These are phyloP conservation scores for Paecilomyces sp. DNA, from an alignment of 2,329 filamentous ascomycete genomes.

Conservation along the genomic window DNA sequence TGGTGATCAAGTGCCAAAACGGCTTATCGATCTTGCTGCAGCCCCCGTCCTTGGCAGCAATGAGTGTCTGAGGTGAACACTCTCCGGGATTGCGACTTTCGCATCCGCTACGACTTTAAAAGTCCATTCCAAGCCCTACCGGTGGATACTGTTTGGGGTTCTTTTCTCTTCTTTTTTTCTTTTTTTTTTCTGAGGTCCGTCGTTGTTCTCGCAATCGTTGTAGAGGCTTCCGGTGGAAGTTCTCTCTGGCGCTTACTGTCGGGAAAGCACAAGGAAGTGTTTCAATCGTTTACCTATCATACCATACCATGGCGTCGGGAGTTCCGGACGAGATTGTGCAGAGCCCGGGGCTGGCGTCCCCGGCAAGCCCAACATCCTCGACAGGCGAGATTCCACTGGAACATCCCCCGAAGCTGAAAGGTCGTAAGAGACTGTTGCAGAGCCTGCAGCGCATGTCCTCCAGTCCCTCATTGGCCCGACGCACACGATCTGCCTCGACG, in stretches of 20 bases:
- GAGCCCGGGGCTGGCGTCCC: constrained; percentile 24
- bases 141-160: background rate
- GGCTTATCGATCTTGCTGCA: background rate
- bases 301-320: constrained; percentile 21
- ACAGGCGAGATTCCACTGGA: constrained; percentile 30
- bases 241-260: background rate
- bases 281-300: constrained; percentile 1
- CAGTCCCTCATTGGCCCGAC: constrained; percentile 61
- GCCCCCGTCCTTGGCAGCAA: background rate
- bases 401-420: constrained; percentile 54
- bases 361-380: constrained; percentile 24
- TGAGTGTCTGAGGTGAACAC: background rate
- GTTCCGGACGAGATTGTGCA: constrained; percentile 21
- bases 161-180: background rate
- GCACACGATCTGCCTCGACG: constrained; percentile 58
- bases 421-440: constrained; percentile 62
- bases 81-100: background rate
- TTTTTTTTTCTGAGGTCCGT: too few species aligned
- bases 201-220: background rate
- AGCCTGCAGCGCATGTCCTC: constrained; percentile 77
- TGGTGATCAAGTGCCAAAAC: background rate
- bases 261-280: background rate
- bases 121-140: background rate
- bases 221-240: background rate
- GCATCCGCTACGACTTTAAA: background rate